phyloP scores from a whole-genome alignment of 495 filamentous ascomycete species.

The Penicillium soppii region DNA sequence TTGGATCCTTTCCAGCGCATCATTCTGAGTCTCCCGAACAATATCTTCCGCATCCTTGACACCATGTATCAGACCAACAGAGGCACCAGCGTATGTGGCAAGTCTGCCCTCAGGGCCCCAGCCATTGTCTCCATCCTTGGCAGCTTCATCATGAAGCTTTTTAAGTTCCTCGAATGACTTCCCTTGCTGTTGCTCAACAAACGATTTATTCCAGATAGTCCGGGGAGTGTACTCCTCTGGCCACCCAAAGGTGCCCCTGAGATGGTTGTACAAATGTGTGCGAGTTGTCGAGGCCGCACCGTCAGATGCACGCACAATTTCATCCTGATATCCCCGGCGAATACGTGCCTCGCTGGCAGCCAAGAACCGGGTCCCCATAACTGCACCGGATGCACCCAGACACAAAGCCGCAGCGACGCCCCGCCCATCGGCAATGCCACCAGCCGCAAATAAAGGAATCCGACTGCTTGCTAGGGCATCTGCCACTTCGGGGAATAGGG shows the following conservation, averaged over 20 bases:
- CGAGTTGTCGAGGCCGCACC: constrained; percentile 63
- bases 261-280: constrained; percentile 67
- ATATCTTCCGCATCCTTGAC: constrained; percentile 44
- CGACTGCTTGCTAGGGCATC: constrained; percentile 49
- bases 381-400: constrained; percentile 65
- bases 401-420: constrained; percentile 62
- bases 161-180: constrained; percentile 58
- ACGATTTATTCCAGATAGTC: constrained; percentile 61
- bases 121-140: constrained; percentile 53
- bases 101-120: constrained; percentile 65
- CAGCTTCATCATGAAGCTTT: constrained; percentile 55
- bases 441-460: constrained; percentile 66
- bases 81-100: constrained; percentile 68
- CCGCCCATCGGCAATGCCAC: constrained; percentile 68
- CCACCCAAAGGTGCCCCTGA: constrained; percentile 70
- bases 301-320: constrained; percentile 59
- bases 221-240: constrained; percentile 62
- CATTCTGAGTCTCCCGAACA: constrained; percentile 21
- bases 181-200: constrained; percentile 56
- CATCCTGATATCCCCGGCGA: constrained; percentile 56
- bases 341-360: constrained; percentile 64
- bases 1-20: constrained; percentile 11
- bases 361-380: constrained; percentile 72
- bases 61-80: constrained; percentile 49
- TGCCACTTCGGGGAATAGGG: constrained; percentile 57